These are phyloP conservation scores for Eragrostis nindensis DNA, from an alignment of 176 grass and related monocot species.

Conservation along the genomic window DNA sequence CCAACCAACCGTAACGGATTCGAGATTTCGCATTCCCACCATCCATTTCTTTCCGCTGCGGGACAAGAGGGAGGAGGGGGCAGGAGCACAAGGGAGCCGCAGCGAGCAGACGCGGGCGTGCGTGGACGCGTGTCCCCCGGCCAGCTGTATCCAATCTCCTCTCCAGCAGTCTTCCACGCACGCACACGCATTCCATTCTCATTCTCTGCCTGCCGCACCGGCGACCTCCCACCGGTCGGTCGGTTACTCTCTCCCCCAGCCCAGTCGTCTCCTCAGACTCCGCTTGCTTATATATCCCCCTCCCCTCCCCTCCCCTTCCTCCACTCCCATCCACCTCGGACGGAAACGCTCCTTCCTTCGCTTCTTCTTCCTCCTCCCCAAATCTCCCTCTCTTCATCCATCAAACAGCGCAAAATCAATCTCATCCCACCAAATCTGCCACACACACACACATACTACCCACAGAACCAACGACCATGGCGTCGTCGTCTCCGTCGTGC, in stretches of 20 bases:
- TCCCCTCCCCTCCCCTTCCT: not conserved
- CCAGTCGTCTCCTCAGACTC: not conserved
- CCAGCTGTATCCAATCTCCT: conserved; percentile 37
- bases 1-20: too few species aligned
- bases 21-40: too few species aligned
- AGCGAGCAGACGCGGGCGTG: too few species aligned
- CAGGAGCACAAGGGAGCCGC: too few species aligned
- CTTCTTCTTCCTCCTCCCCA: not conserved
- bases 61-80: too few species aligned
- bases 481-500: not conserved
- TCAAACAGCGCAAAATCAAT: not conserved
- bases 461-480: not conserved
- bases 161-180: not conserved
- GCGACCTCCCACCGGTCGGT: not conserved
- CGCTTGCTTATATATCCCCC: not conserved
- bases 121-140: conserved; percentile 2
- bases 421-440: not conserved
- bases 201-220: not conserved
- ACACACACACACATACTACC: not conserved
- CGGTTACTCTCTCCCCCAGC: not conserved
- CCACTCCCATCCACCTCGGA: not conserved
- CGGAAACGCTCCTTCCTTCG: not conserved
- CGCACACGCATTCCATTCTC: not conserved
- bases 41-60: too few species aligned
- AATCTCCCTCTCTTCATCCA: not conserved